phyloP scores from a whole-genome alignment of 345 rosid genomes.

The Toxicodendron radicans region DNA sequence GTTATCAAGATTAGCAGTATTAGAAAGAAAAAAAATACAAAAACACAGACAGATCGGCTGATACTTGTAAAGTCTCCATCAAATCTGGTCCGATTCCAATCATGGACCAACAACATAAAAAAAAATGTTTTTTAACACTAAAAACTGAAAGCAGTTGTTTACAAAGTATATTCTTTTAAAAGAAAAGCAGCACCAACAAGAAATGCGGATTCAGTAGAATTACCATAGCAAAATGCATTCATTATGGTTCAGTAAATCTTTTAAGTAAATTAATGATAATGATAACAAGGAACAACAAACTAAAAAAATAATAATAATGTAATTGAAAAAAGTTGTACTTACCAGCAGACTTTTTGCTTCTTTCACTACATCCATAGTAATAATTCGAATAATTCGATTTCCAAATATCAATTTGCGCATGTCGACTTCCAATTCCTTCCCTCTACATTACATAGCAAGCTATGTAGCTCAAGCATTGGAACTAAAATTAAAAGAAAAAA shows the following conservation, averaged over 20 bases:
- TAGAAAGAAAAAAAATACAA: conserved; percentile 9
- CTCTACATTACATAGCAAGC: conserved; percentile 21
- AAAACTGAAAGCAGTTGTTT: not conserved
- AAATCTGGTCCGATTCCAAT: not conserved
- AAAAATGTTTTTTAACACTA: not conserved
- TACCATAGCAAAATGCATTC: not conserved
- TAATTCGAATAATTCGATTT: conserved; percentile 63
- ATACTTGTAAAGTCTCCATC: not conserved
- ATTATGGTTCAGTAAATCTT: not conserved
- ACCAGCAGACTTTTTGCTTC: conserved; percentile 69
- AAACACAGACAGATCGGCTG: not conserved
- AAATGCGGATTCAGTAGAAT: not conserved
- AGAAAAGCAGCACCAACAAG: not conserved
- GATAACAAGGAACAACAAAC: not conserved
- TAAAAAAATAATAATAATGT: not conserved
- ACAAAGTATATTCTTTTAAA: not conserved
- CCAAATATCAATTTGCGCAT: conserved; percentile 80
- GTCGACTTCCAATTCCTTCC: conserved; percentile 46
- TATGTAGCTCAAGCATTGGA: not conserved
- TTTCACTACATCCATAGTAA: conserved; percentile 81
- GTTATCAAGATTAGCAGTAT: conserved; percentile 22
- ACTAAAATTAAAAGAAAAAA: not conserved
- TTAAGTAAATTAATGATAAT: not conserved
- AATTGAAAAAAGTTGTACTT: conserved; percentile 29
- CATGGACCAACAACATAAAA: not conserved